Percentiles rank a stretch among this genome's conserved stretches.
Evolutionary conservation across 1,284 basidiomycete genomes (phyloP).

Genomic region (Pseudozyma thailandica): DNA sequence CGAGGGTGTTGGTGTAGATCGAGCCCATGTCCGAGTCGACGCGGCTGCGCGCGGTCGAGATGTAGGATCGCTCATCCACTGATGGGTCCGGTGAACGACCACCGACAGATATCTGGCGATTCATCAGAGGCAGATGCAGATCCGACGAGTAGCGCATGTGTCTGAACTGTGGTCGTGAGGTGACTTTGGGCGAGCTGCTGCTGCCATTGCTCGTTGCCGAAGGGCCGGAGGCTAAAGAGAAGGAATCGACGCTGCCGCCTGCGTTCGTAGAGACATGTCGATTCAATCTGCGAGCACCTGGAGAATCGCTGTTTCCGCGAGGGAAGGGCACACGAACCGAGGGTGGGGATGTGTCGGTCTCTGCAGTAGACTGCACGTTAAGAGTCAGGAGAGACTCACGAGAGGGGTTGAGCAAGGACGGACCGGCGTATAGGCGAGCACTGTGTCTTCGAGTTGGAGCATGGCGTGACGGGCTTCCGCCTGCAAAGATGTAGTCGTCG

Average conservation of each 20-base stretch:
- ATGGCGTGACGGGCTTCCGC: slow-evolving; percentile 42
- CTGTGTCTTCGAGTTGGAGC: slow-evolving; percentile 55
- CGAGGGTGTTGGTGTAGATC: slow-evolving; percentile 57
- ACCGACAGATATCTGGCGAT: slow-evolving; percentile 16
- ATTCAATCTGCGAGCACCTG: slow-evolving; percentile 43
- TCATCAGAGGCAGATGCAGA: slow-evolving; percentile 41
- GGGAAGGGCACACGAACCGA: slow-evolving; percentile 55
- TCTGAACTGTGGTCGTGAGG: slow-evolving; percentile 39
- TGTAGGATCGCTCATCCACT: slow-evolving; percentile 35
- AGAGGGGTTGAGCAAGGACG: slow-evolving; percentile 56
- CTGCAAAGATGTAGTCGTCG: slow-evolving; percentile 42
- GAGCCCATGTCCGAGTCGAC: slow-evolving; percentile 59
- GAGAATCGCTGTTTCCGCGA: slow-evolving; percentile 46
- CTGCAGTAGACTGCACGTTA: slow-evolving; percentile 9
- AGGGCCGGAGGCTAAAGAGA: slow-evolving; percentile 2
- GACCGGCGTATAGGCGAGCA: slow-evolving; percentile 45
- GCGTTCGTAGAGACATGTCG: slow-evolving; percentile 54
- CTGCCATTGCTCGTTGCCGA: slow-evolving; percentile 18
- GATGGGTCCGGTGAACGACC: slow-evolving; percentile 36
- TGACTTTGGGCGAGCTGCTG: slow-evolving; percentile 36
- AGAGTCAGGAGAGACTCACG: slow-evolving; percentile 47
- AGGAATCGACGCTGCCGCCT: slow-evolving; percentile 20
- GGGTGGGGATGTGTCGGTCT: slow-evolving; percentile 20
- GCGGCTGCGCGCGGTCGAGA: slow-evolving; percentile 42
- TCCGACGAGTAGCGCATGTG: slow-evolving; percentile 63